Base-by-base conservation (phyloP, 1,284 basidiomycete species). In the Marasmius oreades region DNA sequence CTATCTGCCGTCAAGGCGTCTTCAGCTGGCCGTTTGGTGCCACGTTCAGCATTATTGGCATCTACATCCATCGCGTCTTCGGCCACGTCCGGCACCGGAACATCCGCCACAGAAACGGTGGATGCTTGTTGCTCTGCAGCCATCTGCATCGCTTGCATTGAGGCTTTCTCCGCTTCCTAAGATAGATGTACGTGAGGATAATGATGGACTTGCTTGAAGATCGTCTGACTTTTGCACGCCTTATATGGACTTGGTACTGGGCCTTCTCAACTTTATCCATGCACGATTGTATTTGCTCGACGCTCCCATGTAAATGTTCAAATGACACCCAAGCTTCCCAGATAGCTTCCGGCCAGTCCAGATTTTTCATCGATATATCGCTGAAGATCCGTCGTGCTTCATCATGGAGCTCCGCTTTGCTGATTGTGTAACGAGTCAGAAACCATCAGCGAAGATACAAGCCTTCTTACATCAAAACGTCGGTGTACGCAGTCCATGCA, bases 281-380 rank as follows among this genome's bases (percentile, higher is more conserved):
- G 10, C 90, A 88, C 7, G 78, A 75, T 39, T 92, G 82, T 16
- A 97, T 70, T 5, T 87, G 84, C 42, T 82, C 75, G 6, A 92
- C 73, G 7, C 81, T 78, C 0, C 96, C 96, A 63, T 93, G 79
- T 3, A 90, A 73, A 60, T 93, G 85, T 68, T 98, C 96, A 63
- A 98, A 97, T 14, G 79, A 73, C 4, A 87, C 67, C 88, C 92
- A 97, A 0, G 90, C 88, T 57, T 95, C 90, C 83, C 93, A 93
- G 5, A 98, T 76, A 2, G 86, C 88, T 69, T 97, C 94, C 0
- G 95, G 93, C 89, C 94, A 97, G 70, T 98, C 95, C 42, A 96
- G 65, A 45, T 86, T 80, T 67, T 88, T 88, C 45, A 77, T 74
- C 53, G 84, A 81, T 12, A 87, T 75, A 55, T 85, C 80, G 20